Evolutionary conservation across 2,329 filamentous ascomycete genomes (phyloP), one percentile per base, ranked within the genome.

Genomic region (Leptographium flavum): DNA sequence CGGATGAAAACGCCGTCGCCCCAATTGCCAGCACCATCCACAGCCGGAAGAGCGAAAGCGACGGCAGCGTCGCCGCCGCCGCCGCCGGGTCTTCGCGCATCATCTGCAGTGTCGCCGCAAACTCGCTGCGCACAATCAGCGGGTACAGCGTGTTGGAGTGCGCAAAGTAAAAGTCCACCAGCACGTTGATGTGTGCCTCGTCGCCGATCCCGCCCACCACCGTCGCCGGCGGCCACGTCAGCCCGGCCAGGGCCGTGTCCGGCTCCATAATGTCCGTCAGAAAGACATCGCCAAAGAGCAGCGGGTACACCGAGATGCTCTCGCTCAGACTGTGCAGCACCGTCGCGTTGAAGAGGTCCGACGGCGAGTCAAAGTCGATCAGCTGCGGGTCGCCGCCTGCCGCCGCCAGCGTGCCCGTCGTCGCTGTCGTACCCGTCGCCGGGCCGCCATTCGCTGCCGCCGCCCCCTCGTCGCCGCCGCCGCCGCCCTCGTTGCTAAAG

Each of bases 11-110:
- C 0, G 66, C 60, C 0, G 66, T 69, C 0, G 66, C 66, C 2
- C 66, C 66, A 25, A 69, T 69, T 5, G 66, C 67, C 3, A 70
- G 54, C 2, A 70, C 60, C 63, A 70, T 70, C 66, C 66, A 70
- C n/a, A 69, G 58, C 19, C 61, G 56, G 46, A 66, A 69, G 7
- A 61, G 49, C 43, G 54, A 58, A 2, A 63, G 51, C 1, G 63
- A 58, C 0, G 60, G 58, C 32, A 62, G 57, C 3, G 53, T 50
- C 6, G 55, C 39, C 1, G 39, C 23, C 3, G 55, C 53, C 23
- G 56, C 55, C 10, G 55, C 46, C 0, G 61, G 58, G 25, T 61
- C 55, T 0, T 51, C 51, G 19, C 57, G 58, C 37, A 63, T 53
- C 17, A 46, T 50, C 38, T 53, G 52, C 2, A 68, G 52, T 1